Evolutionary conservation across 306 rosid species (phyloP).

Genomic region (Medicago truncatula): DNA sequence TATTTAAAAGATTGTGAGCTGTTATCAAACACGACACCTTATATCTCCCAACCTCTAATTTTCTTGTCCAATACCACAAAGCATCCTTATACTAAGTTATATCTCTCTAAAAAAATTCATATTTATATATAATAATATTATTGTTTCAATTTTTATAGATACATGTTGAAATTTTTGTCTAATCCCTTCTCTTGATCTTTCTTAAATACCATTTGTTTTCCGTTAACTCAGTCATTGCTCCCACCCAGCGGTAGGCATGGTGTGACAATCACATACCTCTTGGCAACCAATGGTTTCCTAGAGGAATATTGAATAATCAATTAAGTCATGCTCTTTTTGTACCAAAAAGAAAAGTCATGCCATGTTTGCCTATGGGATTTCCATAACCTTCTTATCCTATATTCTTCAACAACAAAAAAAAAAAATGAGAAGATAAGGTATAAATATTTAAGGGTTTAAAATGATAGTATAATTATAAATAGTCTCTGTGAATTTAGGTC

Average conservation of each 20-base stretch:
- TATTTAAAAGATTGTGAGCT: too few species aligned
- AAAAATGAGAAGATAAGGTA: too few species aligned
- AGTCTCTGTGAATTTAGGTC: too few species aligned
- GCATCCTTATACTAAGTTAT: not conserved
- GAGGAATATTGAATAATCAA: conserved; percentile 1
- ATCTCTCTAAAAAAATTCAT: not conserved
- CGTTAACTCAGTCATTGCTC: not conserved
- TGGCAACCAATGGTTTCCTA: conserved; percentile 1
- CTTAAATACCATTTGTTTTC: not conserved
- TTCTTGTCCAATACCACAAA: not conserved
- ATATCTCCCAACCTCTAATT: too few species aligned
- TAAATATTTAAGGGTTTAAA: too few species aligned
- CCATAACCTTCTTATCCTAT: too few species aligned
- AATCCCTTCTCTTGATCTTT: not conserved
- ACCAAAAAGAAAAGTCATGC: not conserved
- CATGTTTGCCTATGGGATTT: too few species aligned
- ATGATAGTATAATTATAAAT: too few species aligned
- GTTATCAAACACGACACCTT: too few species aligned
- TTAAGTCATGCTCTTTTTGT: not conserved
- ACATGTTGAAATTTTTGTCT: not conserved
- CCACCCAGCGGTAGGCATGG: conserved; percentile 7
- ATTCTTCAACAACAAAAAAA: too few species aligned
- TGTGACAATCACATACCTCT: conserved; percentile 25
- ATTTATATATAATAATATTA: not conserved
- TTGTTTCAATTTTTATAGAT: not conserved